These are phyloP conservation scores for Ammopiptanthus mongolicus DNA, from an alignment of 306 rosid genomes.

Conservation along the genomic window DNA sequence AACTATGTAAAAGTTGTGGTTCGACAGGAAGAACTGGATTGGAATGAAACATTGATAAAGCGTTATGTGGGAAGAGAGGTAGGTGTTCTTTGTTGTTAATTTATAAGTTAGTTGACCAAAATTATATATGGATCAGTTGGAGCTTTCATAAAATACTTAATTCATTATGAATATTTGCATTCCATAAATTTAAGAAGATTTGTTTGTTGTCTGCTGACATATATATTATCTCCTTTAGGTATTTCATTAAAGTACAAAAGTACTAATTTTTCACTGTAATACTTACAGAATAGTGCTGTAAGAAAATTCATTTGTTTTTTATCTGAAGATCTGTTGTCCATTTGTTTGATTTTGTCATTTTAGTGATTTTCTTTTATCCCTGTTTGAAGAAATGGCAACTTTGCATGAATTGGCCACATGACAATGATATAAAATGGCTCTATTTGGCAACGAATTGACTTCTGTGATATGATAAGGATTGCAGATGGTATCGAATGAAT, in stretches of 20 bases:
- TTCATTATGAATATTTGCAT: not conserved
- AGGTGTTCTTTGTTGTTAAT: not conserved
- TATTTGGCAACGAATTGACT: not conserved
- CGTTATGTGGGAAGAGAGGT: constrained; percentile 90
- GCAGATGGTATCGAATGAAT: not conserved
- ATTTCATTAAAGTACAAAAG: not conserved
- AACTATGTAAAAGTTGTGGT: constrained; percentile 11
- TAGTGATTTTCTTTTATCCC: not conserved
- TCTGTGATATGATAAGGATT: not conserved
- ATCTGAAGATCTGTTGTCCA: not conserved
- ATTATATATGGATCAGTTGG: not conserved
- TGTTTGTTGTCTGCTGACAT: not conserved
- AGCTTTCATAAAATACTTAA: not conserved
- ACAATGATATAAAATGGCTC: not conserved
- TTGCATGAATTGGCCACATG: not conserved
- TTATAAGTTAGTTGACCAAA: constrained; percentile 5
- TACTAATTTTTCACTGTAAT: not conserved
- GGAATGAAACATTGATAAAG: constrained; percentile 73
- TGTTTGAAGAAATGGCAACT: not conserved
- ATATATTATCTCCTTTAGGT: not conserved
- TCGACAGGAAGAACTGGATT: constrained; percentile 79
- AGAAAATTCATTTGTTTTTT: not conserved
- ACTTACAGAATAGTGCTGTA: not conserved
- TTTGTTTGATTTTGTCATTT: not conserved
- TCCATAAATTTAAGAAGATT: not conserved